Conservation (phyloP, 768 basidiomycete genomes). For the Mycena albidolilacea region DNA sequence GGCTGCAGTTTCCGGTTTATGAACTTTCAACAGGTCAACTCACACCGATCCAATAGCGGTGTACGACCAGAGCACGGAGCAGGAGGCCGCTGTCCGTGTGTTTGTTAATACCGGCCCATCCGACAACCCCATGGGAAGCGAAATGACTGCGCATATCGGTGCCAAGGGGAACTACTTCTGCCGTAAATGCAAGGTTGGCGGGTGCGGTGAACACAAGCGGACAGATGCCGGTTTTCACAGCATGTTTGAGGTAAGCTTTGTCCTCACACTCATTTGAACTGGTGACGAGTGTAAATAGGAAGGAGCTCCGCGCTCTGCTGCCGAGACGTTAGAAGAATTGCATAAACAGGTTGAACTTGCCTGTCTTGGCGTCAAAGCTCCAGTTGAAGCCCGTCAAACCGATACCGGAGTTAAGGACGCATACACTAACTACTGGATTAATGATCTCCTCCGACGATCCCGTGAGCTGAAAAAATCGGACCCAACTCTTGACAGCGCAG, state of each 20-base stretch:
- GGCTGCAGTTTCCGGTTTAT: too few relatives aligned
- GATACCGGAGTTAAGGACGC: constrained; percentile 56
- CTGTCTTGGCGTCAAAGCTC: constrained; percentile 48
- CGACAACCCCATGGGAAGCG: constrained; percentile 58
- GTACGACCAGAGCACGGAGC: constrained; percentile 42
- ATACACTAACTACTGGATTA: constrained; percentile 56
- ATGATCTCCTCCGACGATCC: constrained; percentile 42
- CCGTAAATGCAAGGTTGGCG: too few relatives aligned
- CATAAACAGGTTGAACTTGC: constrained; percentile 50
- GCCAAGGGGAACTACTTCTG: constrained; percentile 51
- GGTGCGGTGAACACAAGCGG: too few relatives aligned
- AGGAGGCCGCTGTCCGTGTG: constrained; percentile 46
- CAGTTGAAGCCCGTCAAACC: constrained; percentile 48
- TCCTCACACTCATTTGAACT: not conserved
- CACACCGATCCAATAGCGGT: constrained; percentile 47
- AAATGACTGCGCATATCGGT: constrained; percentile 57
- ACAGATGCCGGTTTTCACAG: not conserved
- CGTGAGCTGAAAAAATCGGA: not conserved
- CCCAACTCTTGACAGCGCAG: constrained; percentile 4
- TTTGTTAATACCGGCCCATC: constrained; percentile 48
- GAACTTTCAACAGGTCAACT: not conserved
- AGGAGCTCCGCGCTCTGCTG: constrained; percentile 41
- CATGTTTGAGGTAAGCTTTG: not conserved
- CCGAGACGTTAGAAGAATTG: constrained; percentile 42
- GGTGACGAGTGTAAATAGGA: constrained; percentile 34